A percentile compares a stretch with the other conserved stretches of the same genome.
These are phyloP conservation scores for Perkinsus chesapeaki DNA, from an alignment of 169 alveolate species.

Conservation along the genomic window DNA sequence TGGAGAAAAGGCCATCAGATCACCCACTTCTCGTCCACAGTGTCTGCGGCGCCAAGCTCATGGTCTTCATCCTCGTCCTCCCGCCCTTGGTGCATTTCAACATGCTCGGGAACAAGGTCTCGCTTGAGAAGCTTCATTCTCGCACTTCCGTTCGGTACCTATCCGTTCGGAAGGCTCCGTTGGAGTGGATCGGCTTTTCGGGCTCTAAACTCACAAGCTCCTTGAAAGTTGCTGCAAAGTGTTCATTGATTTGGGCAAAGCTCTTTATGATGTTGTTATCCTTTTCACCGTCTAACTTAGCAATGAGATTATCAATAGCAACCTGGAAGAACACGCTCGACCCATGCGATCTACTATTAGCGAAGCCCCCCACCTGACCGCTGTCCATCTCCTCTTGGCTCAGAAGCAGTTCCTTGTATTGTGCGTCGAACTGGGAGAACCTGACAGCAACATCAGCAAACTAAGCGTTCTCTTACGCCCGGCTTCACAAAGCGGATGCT, in stretches of 20 bases:
- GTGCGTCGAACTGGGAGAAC: background rate
- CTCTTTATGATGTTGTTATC: background rate
- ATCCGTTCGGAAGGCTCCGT: background rate
- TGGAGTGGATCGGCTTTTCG: background rate
- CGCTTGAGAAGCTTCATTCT: background rate
- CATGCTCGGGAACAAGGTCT: background rate
- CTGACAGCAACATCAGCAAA: no score
- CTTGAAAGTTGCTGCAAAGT: background rate
- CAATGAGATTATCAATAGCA: background rate
- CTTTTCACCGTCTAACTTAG: background rate
- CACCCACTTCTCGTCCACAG: background rate
- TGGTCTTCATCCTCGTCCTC: background rate
- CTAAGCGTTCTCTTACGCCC: no score
- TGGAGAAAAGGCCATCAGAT: background rate
- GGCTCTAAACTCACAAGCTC: background rate
- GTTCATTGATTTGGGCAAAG: background rate
- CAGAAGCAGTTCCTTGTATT: background rate
- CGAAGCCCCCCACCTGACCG: background rate
- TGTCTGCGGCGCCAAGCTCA: background rate
- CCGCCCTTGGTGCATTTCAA: no score
- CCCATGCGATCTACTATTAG: no score
- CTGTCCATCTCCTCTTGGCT: background rate
- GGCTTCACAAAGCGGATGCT: no score
- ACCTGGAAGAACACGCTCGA: background rate
- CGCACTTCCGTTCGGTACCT: background rate